A percentile compares a stretch with the other conserved stretches of the same genome.
Evolutionary conservation across 805 yeast genomes (phyloP).

Genomic region (Myxozyma kluyveri): DNA sequence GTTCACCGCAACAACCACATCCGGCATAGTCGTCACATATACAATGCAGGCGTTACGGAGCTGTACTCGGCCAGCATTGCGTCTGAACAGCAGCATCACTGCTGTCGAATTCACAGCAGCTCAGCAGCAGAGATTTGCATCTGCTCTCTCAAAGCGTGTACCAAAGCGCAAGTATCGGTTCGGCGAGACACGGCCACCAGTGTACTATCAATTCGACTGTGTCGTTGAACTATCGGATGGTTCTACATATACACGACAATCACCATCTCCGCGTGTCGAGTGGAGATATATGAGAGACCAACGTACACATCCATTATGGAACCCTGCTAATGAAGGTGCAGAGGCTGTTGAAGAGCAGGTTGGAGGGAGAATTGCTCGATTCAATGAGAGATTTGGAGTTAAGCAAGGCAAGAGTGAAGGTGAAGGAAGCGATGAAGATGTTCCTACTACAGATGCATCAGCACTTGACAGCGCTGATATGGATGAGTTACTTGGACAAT

Average conservation of each 20-base stretch:
- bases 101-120: too few species aligned
- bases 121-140: too few species aligned
- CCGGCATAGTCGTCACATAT: conserved; percentile 3
- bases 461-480: conserved; percentile 10
- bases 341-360: conserved; percentile 19
- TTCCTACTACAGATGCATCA: background rate
- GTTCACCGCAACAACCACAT: background rate
- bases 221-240: conserved; percentile 92
- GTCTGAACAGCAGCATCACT: too few species aligned
- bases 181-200: conserved; percentile 92
- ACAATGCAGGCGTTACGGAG: conserved; percentile 2
- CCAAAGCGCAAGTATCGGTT: conserved; percentile 36
- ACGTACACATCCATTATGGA: conserved; percentile 85
- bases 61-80: too few species aligned
- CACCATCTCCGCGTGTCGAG: conserved; percentile 86
- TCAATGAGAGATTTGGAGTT: conserved; percentile 16
- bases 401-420: conserved; percentile 1
- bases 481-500: conserved; percentile 17
- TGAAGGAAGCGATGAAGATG: conserved; percentile 3
- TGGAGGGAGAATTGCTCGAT: conserved; percentile 23
- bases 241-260: conserved; percentile 75
- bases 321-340: conserved; percentile 50
- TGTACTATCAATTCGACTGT: conserved; percentile 85
- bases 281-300: conserved; percentile 83
- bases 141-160: conserved; percentile 24